Evolutionary conservation across 495 filamentous ascomycete genomes (phyloP).

Genomic region (Penicillium desertorum): DNA sequence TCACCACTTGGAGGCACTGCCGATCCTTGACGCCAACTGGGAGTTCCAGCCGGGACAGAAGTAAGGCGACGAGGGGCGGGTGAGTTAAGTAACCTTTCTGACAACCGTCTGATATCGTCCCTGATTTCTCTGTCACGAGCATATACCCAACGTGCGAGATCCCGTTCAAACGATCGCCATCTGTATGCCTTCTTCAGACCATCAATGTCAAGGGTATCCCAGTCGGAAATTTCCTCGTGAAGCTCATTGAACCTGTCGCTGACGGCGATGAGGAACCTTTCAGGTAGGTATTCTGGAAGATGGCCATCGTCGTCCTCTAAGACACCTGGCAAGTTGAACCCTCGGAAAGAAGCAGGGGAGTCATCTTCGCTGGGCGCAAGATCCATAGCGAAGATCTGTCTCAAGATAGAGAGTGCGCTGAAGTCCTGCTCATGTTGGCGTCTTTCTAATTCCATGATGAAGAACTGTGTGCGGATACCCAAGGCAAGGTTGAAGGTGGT

Average conservation of each 20-base stretch:
- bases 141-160: constrained; percentile 36
- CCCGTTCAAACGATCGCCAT: constrained; percentile 36
- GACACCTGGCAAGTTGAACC: constrained; percentile 28
- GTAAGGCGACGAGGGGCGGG: background rate
- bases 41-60: background rate
- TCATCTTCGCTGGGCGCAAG: constrained; percentile 18
- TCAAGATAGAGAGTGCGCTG: constrained; percentile 28
- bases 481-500: constrained; percentile 41
- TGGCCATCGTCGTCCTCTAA: constrained; percentile 33
- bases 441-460: constrained; percentile 35
- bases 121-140: constrained; percentile 37
- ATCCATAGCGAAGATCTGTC: constrained; percentile 30
- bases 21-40: background rate
- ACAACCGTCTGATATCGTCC: constrained; percentile 12
- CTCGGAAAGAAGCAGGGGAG: constrained; percentile 29
- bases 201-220: constrained; percentile 26
- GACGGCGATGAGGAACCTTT: constrained; percentile 30
- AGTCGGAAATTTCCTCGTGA: constrained; percentile 21
- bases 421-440: constrained; percentile 29
- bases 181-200: constrained; percentile 28
- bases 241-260: constrained; percentile 38
- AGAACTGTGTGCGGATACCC: constrained; percentile 41
- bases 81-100: background rate
- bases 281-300: constrained; percentile 39
- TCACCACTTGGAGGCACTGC: background rate